Conservation (phyloP, 192 early-diverging fungal species). For the Glomus cerebriforme region DNA sequence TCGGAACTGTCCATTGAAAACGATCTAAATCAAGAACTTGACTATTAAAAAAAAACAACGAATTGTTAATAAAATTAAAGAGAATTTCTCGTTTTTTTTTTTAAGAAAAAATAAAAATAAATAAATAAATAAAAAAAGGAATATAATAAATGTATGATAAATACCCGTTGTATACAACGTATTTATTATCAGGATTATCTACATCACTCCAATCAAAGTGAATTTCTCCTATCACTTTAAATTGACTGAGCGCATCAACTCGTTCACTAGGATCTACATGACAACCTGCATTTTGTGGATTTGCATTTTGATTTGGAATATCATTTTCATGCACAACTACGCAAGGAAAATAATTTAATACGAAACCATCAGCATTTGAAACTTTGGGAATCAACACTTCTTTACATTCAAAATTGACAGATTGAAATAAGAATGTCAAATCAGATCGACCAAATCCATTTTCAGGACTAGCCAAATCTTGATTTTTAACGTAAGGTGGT, state of each 20-base stretch:
- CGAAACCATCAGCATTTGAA: constrained; percentile 40
- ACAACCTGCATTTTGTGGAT: constrained; percentile 58
- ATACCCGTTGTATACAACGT: constrained; percentile 74
- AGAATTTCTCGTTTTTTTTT: too few species aligned
- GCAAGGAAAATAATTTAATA: constrained; percentile 71
- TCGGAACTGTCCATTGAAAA: constrained; percentile 54
- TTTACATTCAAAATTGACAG: constrained; percentile 68
- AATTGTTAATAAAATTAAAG: neutral
- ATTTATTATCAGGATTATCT: constrained; percentile 49
- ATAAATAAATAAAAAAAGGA: neutral
- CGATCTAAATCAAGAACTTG: constrained; percentile 73
- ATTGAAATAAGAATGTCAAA: constrained; percentile 78
- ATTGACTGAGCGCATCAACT: constrained; percentile 27
- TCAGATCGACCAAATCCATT: constrained; percentile 63
- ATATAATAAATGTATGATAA: neutral
- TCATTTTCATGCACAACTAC: constrained; percentile 47
- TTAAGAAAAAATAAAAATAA: constrained; percentile 6
- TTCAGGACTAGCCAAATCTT: neutral
- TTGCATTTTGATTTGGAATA: constrained; percentile 47
- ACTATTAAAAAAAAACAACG: constrained; percentile 29
- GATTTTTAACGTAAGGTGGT: neutral
- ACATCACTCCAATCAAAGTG: constrained; percentile 73
- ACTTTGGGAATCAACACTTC: constrained; percentile 45
- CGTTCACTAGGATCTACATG: constrained; percentile 52
- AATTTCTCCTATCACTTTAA: constrained; percentile 58